Evolutionary conservation across 352 stramenopile genomes (phyloP).

Genomic region (Phytophthora fragariaefolia): DNA sequence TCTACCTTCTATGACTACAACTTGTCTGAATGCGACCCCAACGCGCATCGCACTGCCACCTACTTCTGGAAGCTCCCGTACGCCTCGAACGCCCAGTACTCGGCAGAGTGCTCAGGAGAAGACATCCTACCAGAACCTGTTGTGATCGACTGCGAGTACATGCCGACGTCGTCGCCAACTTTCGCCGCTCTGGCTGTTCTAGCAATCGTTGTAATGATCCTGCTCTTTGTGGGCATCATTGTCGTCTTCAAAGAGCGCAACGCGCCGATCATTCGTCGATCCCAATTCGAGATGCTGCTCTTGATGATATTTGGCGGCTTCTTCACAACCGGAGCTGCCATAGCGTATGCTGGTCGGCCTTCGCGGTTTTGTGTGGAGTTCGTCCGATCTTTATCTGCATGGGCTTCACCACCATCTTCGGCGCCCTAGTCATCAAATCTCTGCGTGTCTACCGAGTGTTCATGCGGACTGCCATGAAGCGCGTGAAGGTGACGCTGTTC

Average conservation of each 20-base stretch:
- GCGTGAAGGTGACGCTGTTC: constrained; percentile 40
- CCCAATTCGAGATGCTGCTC: constrained; percentile 52
- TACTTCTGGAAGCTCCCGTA: constrained; percentile 51
- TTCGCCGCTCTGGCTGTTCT: constrained; percentile 28
- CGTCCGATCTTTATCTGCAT: constrained; percentile 45
- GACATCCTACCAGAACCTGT: constrained; percentile 25
- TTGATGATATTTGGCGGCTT: constrained; percentile 51
- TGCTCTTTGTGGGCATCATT: constrained; percentile 25
- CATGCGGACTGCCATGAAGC: constrained; percentile 50
- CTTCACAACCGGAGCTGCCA: constrained; percentile 36
- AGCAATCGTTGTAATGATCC: constrained; percentile 15
- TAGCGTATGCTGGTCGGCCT: constrained; percentile 43
- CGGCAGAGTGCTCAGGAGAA: constrained; percentile 39
- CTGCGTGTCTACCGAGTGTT: constrained; percentile 69
- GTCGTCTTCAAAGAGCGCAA: constrained; percentile 42
- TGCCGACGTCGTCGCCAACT: constrained; percentile 29
- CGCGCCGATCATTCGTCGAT: constrained; percentile 51
- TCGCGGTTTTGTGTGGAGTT: constrained; percentile 34
- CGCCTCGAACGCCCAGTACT: constrained; percentile 18
- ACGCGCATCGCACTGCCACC: constrained; percentile 31
- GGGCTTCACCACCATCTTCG: constrained; percentile 57
- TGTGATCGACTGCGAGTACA: constrained; percentile 50
- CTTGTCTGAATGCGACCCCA: constrained; percentile 39
- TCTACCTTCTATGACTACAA: constrained; percentile 50
- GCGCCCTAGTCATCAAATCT: constrained; percentile 54